Conservation (phyloP, 2,329 filamentous ascomycete species). For the Fusarium praegraminearum region DNA sequence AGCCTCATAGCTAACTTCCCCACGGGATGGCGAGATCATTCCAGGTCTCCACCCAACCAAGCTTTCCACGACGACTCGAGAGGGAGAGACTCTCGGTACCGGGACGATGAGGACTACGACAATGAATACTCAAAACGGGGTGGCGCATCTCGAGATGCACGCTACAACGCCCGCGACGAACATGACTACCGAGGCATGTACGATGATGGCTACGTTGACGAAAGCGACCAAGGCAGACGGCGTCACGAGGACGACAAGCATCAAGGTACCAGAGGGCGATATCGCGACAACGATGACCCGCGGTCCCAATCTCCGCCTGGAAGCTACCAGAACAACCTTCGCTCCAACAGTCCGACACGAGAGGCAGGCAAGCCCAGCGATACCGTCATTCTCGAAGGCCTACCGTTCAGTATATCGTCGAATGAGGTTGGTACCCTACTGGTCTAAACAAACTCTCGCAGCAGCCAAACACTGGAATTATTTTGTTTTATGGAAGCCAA, state of each 20-base stretch:
- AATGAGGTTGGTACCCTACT: conserved; percentile 61
- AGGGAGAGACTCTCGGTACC: conserved; percentile 46
- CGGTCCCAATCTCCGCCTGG: conserved; percentile 47
- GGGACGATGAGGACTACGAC: conserved; percentile 45
- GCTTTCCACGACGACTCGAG: conserved; percentile 53
- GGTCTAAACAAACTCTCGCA: conserved; percentile 32
- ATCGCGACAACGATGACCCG: conserved; percentile 38
- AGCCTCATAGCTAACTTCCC: conserved; percentile 60
- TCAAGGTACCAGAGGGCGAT: conserved; percentile 33
- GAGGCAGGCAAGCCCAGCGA: conserved; percentile 60
- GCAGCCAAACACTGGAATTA: conserved; percentile 6
- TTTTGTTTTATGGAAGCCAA: conserved; percentile 25
- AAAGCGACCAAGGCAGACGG: conserved; percentile 37
- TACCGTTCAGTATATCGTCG: conserved; percentile 62
- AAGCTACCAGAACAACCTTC: conserved; percentile 48
- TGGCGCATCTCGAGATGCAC: conserved; percentile 44
- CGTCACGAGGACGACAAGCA: conserved; percentile 40
- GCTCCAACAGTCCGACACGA: conserved; percentile 52
- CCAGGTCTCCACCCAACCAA: conserved; percentile 59
- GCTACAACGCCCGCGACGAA: conserved; percentile 47
- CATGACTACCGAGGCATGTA: conserved; percentile 56
- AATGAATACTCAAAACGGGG: conserved; percentile 44
- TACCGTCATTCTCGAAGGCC: conserved; percentile 67
- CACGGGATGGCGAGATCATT: conserved; percentile 58
- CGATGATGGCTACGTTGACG: conserved; percentile 53